Conservation (phyloP, 768 basidiomycete species). For the Mycena pura region DNA sequence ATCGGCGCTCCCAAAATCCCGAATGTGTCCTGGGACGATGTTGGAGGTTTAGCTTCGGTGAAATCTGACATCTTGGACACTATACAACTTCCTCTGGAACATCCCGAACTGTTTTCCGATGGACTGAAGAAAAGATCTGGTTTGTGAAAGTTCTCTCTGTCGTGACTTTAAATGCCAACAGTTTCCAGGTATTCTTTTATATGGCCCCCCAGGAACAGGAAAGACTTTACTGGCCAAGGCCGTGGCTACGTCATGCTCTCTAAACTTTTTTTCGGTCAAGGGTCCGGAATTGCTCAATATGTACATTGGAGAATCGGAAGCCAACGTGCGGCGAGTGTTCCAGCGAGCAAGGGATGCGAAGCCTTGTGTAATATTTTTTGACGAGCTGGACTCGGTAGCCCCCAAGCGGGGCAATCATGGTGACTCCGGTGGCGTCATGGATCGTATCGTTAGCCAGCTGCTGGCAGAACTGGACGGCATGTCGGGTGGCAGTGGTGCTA, state of each 20-base stretch:
- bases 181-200: conserved; percentile 79
- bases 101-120: conserved; percentile 87
- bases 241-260: conserved; percentile 91
- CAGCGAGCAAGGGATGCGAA: conserved; percentile 90
- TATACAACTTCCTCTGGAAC: conserved; percentile 88
- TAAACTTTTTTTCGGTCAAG: conserved; percentile 98
- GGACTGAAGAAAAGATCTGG: conserved; percentile 97
- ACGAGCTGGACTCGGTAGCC: conserved; percentile 93
- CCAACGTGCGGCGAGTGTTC: conserved; percentile 93
- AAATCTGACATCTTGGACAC: conserved; percentile 96
- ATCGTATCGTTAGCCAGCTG: conserved; percentile 94
- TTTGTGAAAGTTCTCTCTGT: conserved; percentile 35
- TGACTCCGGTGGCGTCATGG: conserved; percentile 98
- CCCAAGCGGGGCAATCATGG: conserved; percentile 95
- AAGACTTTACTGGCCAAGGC: conserved; percentile 96
- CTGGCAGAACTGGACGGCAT: conserved; percentile 95
- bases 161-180: neutral
- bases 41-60: conserved; percentile 87
- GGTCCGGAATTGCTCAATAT: conserved; percentile 96
- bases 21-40: conserved; percentile 95
- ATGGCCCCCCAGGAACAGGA: conserved; percentile 95
- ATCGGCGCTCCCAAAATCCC: conserved; percentile 99
- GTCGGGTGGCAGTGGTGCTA: conserved; percentile 62
- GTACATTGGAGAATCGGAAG: conserved; percentile 99
- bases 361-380: conserved; percentile 96